Base-by-base conservation (phyloP, 306 rosid species). In the Vicia villosa region DNA sequence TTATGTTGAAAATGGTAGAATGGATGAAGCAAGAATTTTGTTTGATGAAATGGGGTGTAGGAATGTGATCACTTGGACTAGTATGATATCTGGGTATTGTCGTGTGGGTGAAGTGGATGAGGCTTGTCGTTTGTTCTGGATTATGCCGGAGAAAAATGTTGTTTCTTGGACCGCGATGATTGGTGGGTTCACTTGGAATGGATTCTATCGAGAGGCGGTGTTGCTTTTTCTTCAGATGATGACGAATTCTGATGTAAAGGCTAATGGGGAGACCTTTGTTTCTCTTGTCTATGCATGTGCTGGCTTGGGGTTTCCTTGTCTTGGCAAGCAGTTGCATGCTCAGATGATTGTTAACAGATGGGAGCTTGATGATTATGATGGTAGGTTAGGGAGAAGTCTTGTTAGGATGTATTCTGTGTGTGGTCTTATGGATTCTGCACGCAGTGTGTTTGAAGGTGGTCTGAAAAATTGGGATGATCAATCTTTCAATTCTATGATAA, bases 111-210 rank as follows among this genome's bases (percentile, higher is more conserved):
- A 82, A 22, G 79, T 88, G 46, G 86, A 80, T n/a, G 86, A 67
- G 58, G 97, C 81, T 68, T 85, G 65, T 68, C 22, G 52, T 43
- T 77, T 88, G 58, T 91, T 88, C 64, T 26, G 5, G 61, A 76
- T 30, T 45, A 86, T 85, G 92, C 90, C 89, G 0, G 89, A 80
- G 77, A 83, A 76, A 75, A 91, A 91, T 72, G 76, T 88, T 47
- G 84, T 91, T 71, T 83, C 96, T 70, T 88, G 92, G 95, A 88
- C 95, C 5, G 92, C 95, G 52, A 91, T 91, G 97, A 86, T 91
- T 63, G 82, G 92, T 50, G 97, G 92, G 37, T 86, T 80, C 62
- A 56, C 88, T 47, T 74, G 92, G 97, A 88, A 91, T 72, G 82
- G 89, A 58, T 83, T 84, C 16, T 50, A 71, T 73, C 54, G 73